Evolutionary conservation across 306 rosid genomes (phyloP).

Genomic region (Dalbergia cochinchinensis): DNA sequence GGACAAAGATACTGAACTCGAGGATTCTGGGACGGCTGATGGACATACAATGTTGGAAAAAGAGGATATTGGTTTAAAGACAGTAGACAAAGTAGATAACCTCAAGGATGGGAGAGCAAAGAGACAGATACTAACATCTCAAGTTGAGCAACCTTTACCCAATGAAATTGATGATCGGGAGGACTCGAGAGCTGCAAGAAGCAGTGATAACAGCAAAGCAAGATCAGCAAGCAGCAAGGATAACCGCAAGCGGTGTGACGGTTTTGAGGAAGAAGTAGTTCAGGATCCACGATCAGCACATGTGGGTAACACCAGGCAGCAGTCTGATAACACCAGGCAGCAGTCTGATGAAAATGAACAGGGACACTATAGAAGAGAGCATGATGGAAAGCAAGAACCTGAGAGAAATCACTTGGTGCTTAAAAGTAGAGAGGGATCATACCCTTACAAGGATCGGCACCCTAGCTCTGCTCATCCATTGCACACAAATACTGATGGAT

Average conservation of each 20-base stretch:
- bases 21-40: slow-evolving; percentile 65
- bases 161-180: slow-evolving; percentile 77
- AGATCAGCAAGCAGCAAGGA: slow-evolving; percentile 95
- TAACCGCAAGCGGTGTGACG: slow-evolving; percentile 74
- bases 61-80: slow-evolving; percentile 56
- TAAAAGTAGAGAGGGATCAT: slow-evolving; percentile 75
- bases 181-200: slow-evolving; percentile 88
- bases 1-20: slow-evolving; percentile 65
- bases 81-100: slow-evolving; percentile 45
- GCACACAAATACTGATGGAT: slow-evolving; percentile 73
- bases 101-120: slow-evolving; percentile 58
- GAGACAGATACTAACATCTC: slow-evolving; percentile 58
- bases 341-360: slow-evolving; percentile 73
- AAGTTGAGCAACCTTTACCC: slow-evolving; percentile 63
- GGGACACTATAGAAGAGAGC: slow-evolving; percentile 65
- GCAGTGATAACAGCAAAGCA: slow-evolving; percentile 98
- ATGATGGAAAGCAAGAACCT: slow-evolving; percentile 70
- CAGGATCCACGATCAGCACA: slow-evolving; percentile 75
- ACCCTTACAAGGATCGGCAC: slow-evolving; percentile 77
- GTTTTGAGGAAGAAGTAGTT: slow-evolving; percentile 88
- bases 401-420: slow-evolving; percentile 66
- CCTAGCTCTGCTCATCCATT: slow-evolving; percentile 68
- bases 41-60: slow-evolving; percentile 68
- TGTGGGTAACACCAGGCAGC: slow-evolving; percentile 57
- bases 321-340: slow-evolving; percentile 63